These are phyloP conservation scores for Phyllosticta paracitricarpa DNA, from an alignment of 2,329 filamentous ascomycete species.

Conservation along the genomic window DNA sequence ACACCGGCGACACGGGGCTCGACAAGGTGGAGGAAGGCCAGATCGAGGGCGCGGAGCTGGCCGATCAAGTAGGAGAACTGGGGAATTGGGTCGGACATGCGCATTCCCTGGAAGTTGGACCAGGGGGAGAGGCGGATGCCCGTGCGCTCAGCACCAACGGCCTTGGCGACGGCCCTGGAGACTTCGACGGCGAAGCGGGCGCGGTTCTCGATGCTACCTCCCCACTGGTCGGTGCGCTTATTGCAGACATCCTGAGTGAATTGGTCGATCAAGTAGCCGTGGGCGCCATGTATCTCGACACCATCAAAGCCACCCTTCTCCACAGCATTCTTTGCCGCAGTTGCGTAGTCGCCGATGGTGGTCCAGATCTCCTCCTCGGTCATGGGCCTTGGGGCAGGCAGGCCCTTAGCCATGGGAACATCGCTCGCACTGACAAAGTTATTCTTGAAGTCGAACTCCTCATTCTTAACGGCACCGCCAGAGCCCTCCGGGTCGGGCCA, in stretches of 20 bases:
- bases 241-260: slow-evolving; percentile 54
- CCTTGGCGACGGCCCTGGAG: slow-evolving; percentile 38
- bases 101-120: slow-evolving; percentile 53
- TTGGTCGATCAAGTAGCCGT: slow-evolving; percentile 58
- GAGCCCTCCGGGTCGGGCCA: slow-evolving; percentile 27
- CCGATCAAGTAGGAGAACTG: slow-evolving; percentile 52
- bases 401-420: slow-evolving; percentile 23
- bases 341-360: slow-evolving; percentile 29
- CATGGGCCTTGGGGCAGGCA: slow-evolving; percentile 27
- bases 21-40: slow-evolving; percentile 54
- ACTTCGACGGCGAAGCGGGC: slow-evolving; percentile 45
- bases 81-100: slow-evolving; percentile 50
- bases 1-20: slow-evolving; percentile 44
- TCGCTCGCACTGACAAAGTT: slow-evolving; percentile 22
- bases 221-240: slow-evolving; percentile 41
- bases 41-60: slow-evolving; percentile 39
- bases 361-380: slow-evolving; percentile 30
- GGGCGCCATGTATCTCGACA: slow-evolving; percentile 48
- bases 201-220: slow-evolving; percentile 42
- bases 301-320: slow-evolving; percentile 48
- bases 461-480: slow-evolving; percentile 18
- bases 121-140: slow-evolving; percentile 53
- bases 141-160: slow-evolving; percentile 43
- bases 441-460: slow-evolving; percentile 22
- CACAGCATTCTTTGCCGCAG: slow-evolving; percentile 36